Percentiles rank a stretch among this genome's conserved stretches.
phyloP scores from a whole-genome alignment of 768 basidiomycete species.

The Collybiopsis confluens region DNA sequence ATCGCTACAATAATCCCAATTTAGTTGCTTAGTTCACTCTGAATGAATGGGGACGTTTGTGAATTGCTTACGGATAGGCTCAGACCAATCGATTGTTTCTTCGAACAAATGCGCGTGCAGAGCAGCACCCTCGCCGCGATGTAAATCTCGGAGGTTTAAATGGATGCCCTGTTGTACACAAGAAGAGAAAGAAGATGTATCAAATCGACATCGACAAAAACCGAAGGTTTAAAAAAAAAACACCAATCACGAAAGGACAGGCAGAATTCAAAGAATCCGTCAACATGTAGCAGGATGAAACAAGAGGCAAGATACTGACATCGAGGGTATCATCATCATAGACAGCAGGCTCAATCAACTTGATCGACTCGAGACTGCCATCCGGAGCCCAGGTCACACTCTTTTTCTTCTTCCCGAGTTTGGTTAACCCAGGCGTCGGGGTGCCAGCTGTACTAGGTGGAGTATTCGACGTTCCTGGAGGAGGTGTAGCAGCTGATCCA shows the following conservation, averaged over 20 bases:
- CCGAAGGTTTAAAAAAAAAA: slow-evolving; percentile 22
- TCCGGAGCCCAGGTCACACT: slow-evolving; percentile 77
- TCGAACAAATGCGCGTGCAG: slow-evolving; percentile 80
- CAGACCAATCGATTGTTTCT: slow-evolving; percentile 83
- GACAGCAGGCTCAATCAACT: slow-evolving; percentile 78
- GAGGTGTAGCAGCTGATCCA: slow-evolving; percentile 8
- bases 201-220: too few species aligned
- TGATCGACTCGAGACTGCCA: slow-evolving; percentile 66
- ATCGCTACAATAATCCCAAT: slow-evolving; percentile 40
- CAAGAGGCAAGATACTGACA: slow-evolving; percentile 68
- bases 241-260: slow-evolving; percentile 48
- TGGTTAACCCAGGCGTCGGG: slow-evolving; percentile 29
- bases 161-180: slow-evolving; percentile 64
- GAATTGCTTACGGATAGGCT: slow-evolving; percentile 66
- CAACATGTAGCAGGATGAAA: background rate
- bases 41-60: slow-evolving; percentile 1
- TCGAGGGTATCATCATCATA: slow-evolving; percentile 87
- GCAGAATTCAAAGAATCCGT: slow-evolving; percentile 28
- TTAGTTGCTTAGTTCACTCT: slow-evolving; percentile 5
- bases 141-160: slow-evolving; percentile 76
- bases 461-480: slow-evolving; percentile 7
- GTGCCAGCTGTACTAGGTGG: slow-evolving; percentile 17
- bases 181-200: slow-evolving; percentile 24
- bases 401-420: slow-evolving; percentile 65
- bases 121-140: slow-evolving; percentile 83